phyloP scores from a whole-genome alignment of 768 basidiomycete genomes.

The Boletus edulis region DNA sequence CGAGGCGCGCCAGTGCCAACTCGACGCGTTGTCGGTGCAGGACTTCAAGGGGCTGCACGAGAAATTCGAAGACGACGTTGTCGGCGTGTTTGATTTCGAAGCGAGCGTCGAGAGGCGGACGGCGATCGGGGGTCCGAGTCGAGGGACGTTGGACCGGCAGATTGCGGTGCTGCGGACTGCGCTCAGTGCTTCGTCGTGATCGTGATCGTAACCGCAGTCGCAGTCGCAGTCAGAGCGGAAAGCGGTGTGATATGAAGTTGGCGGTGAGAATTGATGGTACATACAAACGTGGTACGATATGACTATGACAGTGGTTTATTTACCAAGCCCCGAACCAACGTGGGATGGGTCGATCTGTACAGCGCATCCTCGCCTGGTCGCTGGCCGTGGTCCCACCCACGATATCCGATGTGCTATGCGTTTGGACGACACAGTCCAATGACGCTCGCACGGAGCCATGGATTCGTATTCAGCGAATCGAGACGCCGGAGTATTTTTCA shows the following conservation, averaged over 20 bases:
- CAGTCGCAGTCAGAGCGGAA: neutral
- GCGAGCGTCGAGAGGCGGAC: constrained; percentile 89
- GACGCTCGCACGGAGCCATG: too few species aligned
- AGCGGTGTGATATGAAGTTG: neutral
- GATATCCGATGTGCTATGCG: too few species aligned
- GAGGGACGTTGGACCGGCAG: constrained; percentile 81
- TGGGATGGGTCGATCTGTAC: neutral
- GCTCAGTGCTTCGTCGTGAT: constrained; percentile 34
- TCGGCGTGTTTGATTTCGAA: constrained; percentile 90
- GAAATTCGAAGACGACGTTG: constrained; percentile 81
- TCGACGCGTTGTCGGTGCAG: constrained; percentile 74
- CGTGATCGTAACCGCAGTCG: too few species aligned
- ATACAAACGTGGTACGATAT: neutral
- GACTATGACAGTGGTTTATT: neutral
- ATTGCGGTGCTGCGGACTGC: constrained; percentile 69
- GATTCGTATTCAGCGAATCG: too few species aligned
- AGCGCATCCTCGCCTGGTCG: too few species aligned
- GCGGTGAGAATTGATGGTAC: neutral
- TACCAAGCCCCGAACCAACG: neutral
- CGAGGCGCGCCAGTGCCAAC: constrained; percentile 74
- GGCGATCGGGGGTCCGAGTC: constrained; percentile 90
- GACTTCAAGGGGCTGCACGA: constrained; percentile 77
- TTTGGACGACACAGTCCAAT: too few species aligned
- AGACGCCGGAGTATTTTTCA: too few species aligned
- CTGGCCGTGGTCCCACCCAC: too few species aligned